Evolutionary conservation across 768 basidiomycete genomes (phyloP).

Genomic region (Tylopilus sp.): DNA sequence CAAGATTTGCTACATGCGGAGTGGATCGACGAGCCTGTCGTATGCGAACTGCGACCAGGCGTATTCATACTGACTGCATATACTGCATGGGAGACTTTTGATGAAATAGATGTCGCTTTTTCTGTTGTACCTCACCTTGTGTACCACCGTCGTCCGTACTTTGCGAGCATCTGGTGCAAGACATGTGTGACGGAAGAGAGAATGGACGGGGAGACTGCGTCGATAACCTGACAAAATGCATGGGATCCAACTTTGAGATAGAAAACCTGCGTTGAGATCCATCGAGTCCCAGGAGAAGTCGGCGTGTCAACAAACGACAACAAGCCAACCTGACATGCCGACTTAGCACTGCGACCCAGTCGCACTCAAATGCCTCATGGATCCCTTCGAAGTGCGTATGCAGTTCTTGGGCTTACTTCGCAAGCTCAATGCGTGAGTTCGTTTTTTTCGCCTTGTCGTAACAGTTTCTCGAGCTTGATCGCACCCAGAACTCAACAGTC

Average conservation of each 20-base stretch:
- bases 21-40: slow-evolving; percentile 18
- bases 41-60: slow-evolving; percentile 46
- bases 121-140: not conserved
- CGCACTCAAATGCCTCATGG: slow-evolving; percentile 20
- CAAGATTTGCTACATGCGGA: slow-evolving; percentile 68
- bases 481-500: slow-evolving; percentile 72
- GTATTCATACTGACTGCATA: slow-evolving; percentile 27
- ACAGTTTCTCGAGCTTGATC: not conserved
- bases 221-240: too few relatives aligned
- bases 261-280: too few relatives aligned
- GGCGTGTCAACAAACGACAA: too few relatives aligned
- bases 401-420: slow-evolving; percentile 63
- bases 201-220: too few relatives aligned
- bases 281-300: too few relatives aligned
- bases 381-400: slow-evolving; percentile 72
- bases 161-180: too few relatives aligned
- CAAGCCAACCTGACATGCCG: too few relatives aligned
- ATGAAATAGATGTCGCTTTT: not conserved
- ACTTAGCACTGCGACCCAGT: not conserved
- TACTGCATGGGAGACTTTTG: too few relatives aligned
- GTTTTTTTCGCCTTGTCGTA: not conserved
- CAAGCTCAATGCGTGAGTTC: slow-evolving; percentile 58
- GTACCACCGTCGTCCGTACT: too few relatives aligned
- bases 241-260: too few relatives aligned
- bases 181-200: too few relatives aligned